Percentiles rank a stretch among this genome's conserved stretches.
phyloP scores from a whole-genome alignment of 345 rosid genomes.

The Eucalyptus curtisii region DNA sequence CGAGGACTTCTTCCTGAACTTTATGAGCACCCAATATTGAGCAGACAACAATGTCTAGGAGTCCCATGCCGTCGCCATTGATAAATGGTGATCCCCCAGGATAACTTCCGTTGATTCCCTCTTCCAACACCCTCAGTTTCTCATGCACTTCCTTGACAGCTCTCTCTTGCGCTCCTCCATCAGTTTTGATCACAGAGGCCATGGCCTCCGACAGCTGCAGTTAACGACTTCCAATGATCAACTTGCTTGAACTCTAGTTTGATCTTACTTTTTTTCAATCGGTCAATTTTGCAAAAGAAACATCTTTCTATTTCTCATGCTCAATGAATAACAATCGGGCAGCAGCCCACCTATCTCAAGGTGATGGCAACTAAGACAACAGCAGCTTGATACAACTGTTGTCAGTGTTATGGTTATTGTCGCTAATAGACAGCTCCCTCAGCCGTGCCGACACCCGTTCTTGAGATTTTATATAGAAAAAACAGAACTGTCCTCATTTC shows the following conservation, averaged over 20 bases:
- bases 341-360: not conserved
- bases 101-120: constrained; percentile 8
- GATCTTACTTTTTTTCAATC: not conserved
- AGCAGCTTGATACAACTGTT: not conserved
- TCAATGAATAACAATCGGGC: not conserved
- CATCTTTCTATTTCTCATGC: not conserved
- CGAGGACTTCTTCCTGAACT: constrained; percentile 3
- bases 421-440: not conserved
- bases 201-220: constrained; percentile 10
- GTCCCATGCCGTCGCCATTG: constrained; percentile 1
- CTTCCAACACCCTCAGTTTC: constrained; percentile 23
- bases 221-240: not conserved
- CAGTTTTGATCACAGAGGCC: not conserved
- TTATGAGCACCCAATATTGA: constrained; percentile 7
- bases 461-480: not conserved
- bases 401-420: not conserved
- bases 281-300: not conserved
- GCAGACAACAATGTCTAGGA: constrained; percentile 13
- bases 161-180: constrained; percentile 20
- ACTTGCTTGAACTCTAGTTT: not conserved
- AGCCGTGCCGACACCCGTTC: not conserved
- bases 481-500: not conserved
- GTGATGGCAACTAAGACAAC: not conserved
- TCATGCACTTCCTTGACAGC: constrained; percentile 8
- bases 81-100: not conserved